Base-by-base conservation (phyloP, 371 early-diverging fungal species). In the Thermomucor indicae-seudaticae region DNA sequence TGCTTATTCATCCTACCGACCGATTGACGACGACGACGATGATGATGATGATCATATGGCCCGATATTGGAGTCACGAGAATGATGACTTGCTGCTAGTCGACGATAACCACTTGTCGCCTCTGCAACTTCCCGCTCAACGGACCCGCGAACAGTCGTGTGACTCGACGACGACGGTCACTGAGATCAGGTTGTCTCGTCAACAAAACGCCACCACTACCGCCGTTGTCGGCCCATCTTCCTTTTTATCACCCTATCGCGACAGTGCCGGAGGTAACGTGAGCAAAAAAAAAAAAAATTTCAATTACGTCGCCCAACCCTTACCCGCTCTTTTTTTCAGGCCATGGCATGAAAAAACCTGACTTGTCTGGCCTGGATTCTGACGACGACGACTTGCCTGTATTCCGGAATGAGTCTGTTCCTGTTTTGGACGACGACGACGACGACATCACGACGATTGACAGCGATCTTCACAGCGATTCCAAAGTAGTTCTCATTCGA, bases 91-190 rank as follows among this genome's bases (percentile, higher is more conserved):
- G 32, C 14, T 19, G 22, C 53, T 65, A 7, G 60, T 67, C 6
- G 58, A 64, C 12, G 72, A 72, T 31, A 47, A 62, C 37, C 52
- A 58, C 44, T 43, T 65, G 11, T 65, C 72, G 2, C 68, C 64
- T n/a, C 53, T 72, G n/a, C 64, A 68, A 40, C 52, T 72, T 16
- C 72, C 72, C 27, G 47, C 42, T 3, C 68, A 64, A 51, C 53
- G 59, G 6, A 37, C 47, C 43, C 65, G 72, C 4, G 67, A 65
- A 53, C 51, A 58, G 35, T 71, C 72, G 7, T 64, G 63, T 44
- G 72, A 71, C 28, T 71, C 72, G 4, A 58, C 57, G 0, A 49
- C 53, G 2, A 69, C 70, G 19, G 47, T 69, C 12, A 54, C 49
- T 17, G 54, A 50, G n/a, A n/a, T n/a, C n/a, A n/a, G n/a, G n/a